Conservation (phyloP, 2,329 filamentous ascomycete species). For the Trichoderma atrobrunneum region DNA sequence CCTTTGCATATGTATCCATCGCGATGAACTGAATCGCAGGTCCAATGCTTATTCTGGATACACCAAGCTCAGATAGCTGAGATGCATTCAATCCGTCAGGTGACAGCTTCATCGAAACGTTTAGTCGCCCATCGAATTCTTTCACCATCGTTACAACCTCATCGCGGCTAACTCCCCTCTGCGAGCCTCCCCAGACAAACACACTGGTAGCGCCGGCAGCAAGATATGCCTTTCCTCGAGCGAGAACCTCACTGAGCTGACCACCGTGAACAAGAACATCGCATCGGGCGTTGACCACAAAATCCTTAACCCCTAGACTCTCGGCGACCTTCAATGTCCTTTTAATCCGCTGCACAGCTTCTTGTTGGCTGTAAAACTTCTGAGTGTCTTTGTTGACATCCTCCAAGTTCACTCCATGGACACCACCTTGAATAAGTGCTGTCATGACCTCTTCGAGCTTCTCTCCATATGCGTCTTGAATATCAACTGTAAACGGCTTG, state of each 20-base stretch:
- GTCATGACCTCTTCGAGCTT: not conserved
- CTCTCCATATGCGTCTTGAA: not conserved
- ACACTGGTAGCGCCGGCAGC: not conserved
- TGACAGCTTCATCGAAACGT: not conserved
- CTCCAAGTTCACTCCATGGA: not conserved
- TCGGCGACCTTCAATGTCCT: not conserved
- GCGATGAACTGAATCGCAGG: not conserved
- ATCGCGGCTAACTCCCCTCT: not conserved
- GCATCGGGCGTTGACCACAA: not conserved
- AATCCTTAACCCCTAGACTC: not conserved
- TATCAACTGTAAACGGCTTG: not conserved
- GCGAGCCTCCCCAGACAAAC: not conserved
- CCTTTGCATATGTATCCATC: not conserved
- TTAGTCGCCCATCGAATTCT: not conserved
- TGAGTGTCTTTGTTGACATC: not conserved
- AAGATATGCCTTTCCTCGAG: not conserved
- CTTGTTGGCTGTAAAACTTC: not conserved
- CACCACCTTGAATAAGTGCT: not conserved
- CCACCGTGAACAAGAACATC: not conserved
- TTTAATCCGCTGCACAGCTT: not conserved
- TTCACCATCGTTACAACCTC: not conserved
- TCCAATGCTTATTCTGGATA: not conserved
- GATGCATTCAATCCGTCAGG: not conserved
- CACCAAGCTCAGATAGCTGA: not conserved
- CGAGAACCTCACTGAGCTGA: not conserved